Conservation (phyloP, 2,329 filamentous ascomycete species). For the Bipolaris cookei region DNA sequence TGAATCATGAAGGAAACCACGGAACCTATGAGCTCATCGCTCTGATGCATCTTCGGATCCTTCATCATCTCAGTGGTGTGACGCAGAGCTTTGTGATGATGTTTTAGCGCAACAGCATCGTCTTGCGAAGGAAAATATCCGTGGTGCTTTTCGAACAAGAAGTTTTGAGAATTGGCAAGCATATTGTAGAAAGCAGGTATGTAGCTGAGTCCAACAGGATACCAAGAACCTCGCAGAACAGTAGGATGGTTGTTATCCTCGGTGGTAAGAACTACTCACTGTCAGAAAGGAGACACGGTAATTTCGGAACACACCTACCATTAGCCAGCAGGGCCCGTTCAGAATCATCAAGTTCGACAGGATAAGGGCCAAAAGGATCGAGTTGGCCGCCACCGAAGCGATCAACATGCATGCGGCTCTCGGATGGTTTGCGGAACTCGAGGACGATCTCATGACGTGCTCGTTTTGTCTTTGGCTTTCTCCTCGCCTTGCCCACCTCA, state of each 20-base stretch:
- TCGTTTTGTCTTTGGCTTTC: slow-evolving; percentile 37
- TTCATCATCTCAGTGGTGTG: slow-evolving; percentile 29
- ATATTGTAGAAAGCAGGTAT: slow-evolving; percentile 33
- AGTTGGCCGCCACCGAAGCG: slow-evolving; percentile 29
- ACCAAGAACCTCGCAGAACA: slow-evolving; percentile 37
- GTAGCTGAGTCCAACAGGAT: slow-evolving; percentile 32
- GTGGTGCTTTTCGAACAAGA: slow-evolving; percentile 26
- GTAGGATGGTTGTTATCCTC: slow-evolving; percentile 29
- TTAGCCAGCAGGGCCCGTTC: slow-evolving; percentile 33
- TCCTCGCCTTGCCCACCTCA: slow-evolving; percentile 37
- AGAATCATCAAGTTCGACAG: slow-evolving; percentile 34
- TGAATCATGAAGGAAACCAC: slow-evolving; percentile 38
- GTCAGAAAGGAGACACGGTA: slow-evolving; percentile 18
- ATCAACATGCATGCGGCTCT: slow-evolving; percentile 20
- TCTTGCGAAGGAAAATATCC: slow-evolving; percentile 31
- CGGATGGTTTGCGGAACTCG: slow-evolving; percentile 26
- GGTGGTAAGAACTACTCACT: slow-evolving; percentile 29
- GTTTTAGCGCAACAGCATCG: slow-evolving; percentile 26
- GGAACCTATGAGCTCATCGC: slow-evolving; percentile 28
- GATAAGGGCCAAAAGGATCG: slow-evolving; percentile 37
- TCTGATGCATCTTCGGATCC: slow-evolving; percentile 28
- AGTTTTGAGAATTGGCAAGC: slow-evolving; percentile 40
- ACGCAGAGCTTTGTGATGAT: slow-evolving; percentile 34
- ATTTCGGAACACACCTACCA: slow-evolving; percentile 22
- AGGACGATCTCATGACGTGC: slow-evolving; percentile 38